Percentiles rank a stretch among this genome's conserved stretches.
These are phyloP conservation scores for Flaveria ramosissima DNA, from an alignment of 129 eudicot genomes.

Conservation along the genomic window DNA sequence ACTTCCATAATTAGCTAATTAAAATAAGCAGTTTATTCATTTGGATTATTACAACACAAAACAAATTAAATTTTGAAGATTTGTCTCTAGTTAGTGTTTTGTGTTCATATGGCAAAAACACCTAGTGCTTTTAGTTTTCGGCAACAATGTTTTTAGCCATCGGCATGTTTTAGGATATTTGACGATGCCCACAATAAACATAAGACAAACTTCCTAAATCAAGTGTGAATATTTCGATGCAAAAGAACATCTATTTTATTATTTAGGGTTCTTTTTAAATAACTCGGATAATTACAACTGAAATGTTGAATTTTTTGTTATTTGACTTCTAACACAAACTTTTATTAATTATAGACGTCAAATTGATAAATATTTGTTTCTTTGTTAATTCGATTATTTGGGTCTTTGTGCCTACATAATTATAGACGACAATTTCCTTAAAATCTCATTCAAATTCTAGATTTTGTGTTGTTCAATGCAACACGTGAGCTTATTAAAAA, in stretches of 20 bases:
- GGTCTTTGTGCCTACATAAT: not conserved
- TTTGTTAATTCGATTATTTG: not conserved
- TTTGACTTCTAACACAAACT: not conserved
- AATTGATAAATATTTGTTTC: not conserved
- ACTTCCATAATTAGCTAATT: too few relatives aligned
- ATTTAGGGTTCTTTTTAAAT: too few relatives aligned
- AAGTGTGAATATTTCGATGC: not conserved
- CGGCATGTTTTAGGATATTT: not conserved
- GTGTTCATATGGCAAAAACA: not conserved
- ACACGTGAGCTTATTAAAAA: not conserved
- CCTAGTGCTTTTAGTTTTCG: not conserved
- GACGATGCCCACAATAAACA: constrained; percentile 14
- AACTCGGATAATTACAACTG: not conserved
- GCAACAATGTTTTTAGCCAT: constrained; percentile 15
- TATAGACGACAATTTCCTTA: not conserved
- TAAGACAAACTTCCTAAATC: not conserved
- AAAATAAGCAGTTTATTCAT: too few relatives aligned
- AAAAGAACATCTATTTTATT: not conserved
- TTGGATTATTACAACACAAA: not conserved
- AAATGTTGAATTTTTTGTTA: not conserved
- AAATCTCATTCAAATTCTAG: constrained; percentile 1
- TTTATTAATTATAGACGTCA: not conserved
- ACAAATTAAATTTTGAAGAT: not conserved
- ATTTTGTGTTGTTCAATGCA: not conserved
- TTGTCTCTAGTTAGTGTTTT: constrained; percentile 1